Percentiles rank a stretch among this genome's conserved stretches.
Evolutionary conservation across 768 basidiomycete genomes (phyloP).

Genomic region (Kwoniella sp.): DNA sequence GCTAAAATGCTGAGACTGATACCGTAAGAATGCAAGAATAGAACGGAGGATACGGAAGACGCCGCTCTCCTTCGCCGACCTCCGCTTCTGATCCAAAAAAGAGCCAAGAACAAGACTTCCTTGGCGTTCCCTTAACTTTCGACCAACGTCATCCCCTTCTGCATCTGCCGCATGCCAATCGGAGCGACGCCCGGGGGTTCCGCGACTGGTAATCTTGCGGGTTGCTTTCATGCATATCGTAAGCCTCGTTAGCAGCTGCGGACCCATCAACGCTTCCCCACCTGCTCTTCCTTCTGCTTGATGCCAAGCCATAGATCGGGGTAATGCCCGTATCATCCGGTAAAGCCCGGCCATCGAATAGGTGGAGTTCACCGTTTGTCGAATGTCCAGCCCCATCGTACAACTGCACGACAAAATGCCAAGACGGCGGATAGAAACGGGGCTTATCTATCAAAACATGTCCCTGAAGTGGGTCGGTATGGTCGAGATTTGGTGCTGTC

Average conservation of each 20-base stretch:
- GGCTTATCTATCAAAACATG: neutral
- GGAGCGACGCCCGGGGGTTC: neutral
- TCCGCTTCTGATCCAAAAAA: too few species aligned
- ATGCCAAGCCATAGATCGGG: neutral
- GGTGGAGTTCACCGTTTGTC: neutral
- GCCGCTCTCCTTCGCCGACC: neutral
- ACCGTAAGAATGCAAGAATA: too few species aligned
- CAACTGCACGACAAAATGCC: too few species aligned
- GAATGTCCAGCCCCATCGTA: neutral
- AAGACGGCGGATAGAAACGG: slow-evolving; percentile 1
- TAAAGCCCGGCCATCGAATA: neutral
- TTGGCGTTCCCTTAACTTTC: too few species aligned
- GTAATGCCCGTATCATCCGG: neutral
- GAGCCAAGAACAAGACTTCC: neutral
- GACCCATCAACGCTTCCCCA: neutral
- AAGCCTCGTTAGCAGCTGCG: neutral
- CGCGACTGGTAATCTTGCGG: neutral
- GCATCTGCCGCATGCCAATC: neutral
- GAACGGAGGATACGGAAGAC: neutral
- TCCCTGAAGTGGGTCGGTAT: neutral
- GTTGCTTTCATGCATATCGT: neutral
- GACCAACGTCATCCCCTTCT: neutral
- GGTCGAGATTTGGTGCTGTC: neutral
- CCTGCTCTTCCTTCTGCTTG: neutral
- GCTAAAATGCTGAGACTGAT: neutral